A percentile compares a stretch with the other conserved stretches of the same genome.
These are phyloP conservation scores for Larix sibirica DNA, from an alignment of 83 land plant species.

Conservation along the genomic window DNA sequence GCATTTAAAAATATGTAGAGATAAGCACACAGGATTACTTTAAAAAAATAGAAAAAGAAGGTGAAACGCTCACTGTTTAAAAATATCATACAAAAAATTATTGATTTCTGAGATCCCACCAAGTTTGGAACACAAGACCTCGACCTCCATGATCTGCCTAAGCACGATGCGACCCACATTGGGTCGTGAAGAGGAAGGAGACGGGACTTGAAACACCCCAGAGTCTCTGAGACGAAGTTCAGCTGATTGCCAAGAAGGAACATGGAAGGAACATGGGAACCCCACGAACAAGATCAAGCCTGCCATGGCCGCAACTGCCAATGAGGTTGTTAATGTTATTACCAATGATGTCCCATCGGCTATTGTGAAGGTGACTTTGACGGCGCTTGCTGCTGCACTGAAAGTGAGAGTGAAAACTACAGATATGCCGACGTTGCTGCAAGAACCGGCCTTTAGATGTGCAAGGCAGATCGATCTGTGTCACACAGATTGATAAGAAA, in stretches of 20 bases:
- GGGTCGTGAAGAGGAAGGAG: background rate
- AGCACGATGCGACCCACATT: no score
- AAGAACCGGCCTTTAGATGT: no score
- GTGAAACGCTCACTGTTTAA: no score
- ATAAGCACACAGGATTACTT: no score
- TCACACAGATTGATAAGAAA: no score
- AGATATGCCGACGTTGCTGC: no score
- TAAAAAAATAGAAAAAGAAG: no score
- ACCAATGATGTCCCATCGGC: background rate
- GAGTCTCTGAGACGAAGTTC: background rate
- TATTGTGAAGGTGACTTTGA: slow-evolving; percentile 7
- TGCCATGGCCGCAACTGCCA: background rate
- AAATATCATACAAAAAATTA: no score
- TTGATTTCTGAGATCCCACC: no score
- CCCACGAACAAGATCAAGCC: background rate
- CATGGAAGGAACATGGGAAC: background rate
- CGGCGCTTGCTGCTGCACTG: slow-evolving; percentile 11
- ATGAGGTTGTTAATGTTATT: background rate
- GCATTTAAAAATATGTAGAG: no score
- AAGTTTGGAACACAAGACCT: background rate
- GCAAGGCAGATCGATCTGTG: no score
- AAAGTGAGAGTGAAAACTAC: no score
- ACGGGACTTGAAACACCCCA: background rate
- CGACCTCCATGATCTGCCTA: background rate
- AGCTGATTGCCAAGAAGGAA: background rate